Percentiles rank a stretch among this genome's conserved stretches.
These are phyloP conservation scores for Apiospora arundinis DNA, from an alignment of 2,329 filamentous ascomycete genomes.

Conservation along the genomic window DNA sequence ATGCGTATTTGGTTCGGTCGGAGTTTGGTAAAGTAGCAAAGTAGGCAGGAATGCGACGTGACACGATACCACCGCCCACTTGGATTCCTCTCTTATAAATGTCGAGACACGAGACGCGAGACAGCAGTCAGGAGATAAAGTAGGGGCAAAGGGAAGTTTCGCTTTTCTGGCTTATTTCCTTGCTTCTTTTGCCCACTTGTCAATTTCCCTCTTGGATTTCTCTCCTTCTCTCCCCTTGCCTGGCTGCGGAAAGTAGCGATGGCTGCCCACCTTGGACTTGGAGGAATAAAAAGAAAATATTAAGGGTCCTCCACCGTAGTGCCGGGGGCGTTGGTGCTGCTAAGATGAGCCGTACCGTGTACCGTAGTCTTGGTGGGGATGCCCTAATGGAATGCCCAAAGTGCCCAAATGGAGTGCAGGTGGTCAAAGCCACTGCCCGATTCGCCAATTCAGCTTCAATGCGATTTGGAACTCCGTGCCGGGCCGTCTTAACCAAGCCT, in stretches of 20 bases:
- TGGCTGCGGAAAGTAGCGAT: constrained; percentile 15
- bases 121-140: neutral
- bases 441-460: constrained; percentile 1
- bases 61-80: neutral
- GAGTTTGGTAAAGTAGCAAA: neutral
- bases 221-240: too few relatives aligned
- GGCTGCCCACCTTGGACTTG: constrained; percentile 5
- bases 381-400: too few relatives aligned
- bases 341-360: constrained; percentile 7
- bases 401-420: too few relatives aligned
- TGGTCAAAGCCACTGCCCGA: neutral
- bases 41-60: neutral
- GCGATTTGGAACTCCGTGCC: neutral
- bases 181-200: neutral
- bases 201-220: neutral
- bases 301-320: constrained; percentile 17
- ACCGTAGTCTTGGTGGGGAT: neutral
- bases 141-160: neutral
- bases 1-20: neutral
- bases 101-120: too few relatives aligned
- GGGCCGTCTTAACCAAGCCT: constrained; percentile 11
- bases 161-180: neutral
- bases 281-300: constrained; percentile 3
- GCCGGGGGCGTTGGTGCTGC: constrained; percentile 15
- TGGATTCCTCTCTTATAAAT: neutral